phyloP scores from a whole-genome alignment of 2,329 filamentous ascomycete genomes.

The Cordyceps pruinosa region DNA sequence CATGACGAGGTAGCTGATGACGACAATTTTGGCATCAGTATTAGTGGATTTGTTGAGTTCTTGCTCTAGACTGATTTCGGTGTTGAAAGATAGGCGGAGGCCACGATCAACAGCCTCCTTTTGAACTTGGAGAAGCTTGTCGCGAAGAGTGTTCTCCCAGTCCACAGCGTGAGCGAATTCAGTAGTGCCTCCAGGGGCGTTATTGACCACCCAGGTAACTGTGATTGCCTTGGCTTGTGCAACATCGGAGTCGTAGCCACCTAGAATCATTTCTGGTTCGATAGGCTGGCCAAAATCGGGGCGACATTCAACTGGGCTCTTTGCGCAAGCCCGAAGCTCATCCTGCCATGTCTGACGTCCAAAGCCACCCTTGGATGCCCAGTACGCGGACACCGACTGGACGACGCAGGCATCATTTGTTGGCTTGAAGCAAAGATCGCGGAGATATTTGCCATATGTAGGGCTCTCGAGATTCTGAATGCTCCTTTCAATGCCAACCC shows the following conservation, averaged over 20 bases:
- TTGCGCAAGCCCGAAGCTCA: slow-evolving; percentile 64
- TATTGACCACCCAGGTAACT: slow-evolving; percentile 91
- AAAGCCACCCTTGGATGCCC: slow-evolving; percentile 50
- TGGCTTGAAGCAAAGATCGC: slow-evolving; percentile 92
- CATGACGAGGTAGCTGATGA: slow-evolving; percentile 97
- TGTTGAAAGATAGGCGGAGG: slow-evolving; percentile 85
- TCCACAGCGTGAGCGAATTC: slow-evolving; percentile 72
- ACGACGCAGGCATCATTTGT: slow-evolving; percentile 84
- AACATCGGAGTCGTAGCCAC: slow-evolving; percentile 66
- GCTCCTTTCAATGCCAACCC: slow-evolving; percentile 81
- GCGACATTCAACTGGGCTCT: slow-evolving; percentile 75
- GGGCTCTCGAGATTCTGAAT: slow-evolving; percentile 66
- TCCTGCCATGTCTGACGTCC: slow-evolving; percentile 57
- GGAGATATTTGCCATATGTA: slow-evolving; percentile 59
- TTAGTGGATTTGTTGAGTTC: slow-evolving; percentile 98
- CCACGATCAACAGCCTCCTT: slow-evolving; percentile 70
- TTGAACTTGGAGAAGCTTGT: slow-evolving; percentile 69
- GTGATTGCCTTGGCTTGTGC: slow-evolving; percentile 73
- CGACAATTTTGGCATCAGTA: slow-evolving; percentile 93
- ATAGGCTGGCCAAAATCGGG: slow-evolving; percentile 86
- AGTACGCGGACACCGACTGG: slow-evolving; percentile 88
- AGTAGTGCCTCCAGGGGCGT: slow-evolving; percentile 66
- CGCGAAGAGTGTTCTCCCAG: slow-evolving; percentile 76
- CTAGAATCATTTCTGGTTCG: slow-evolving; percentile 76
- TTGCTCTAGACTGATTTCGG: slow-evolving; percentile 89